Conservation (phyloP, 2,329 filamentous ascomycete genomes). For the Aspergillus fischeri region DNA sequence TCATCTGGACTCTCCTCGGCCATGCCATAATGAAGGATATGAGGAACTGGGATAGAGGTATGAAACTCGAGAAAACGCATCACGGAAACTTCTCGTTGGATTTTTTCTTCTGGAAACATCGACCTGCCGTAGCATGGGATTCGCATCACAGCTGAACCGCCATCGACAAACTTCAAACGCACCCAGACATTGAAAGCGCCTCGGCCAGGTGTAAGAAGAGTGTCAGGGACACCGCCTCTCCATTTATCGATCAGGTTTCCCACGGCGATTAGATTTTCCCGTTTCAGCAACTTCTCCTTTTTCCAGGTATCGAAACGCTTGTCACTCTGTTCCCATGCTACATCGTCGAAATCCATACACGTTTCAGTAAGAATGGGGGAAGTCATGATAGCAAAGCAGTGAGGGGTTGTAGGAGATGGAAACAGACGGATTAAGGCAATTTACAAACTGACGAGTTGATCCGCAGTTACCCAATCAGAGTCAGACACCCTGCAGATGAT, state of each 20-base stretch:
- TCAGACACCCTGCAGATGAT: no score
- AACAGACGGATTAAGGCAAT: no score
- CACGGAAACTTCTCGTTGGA: background rate
- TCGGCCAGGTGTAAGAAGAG: no score
- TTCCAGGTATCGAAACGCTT: background rate
- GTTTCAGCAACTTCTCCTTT: no score
- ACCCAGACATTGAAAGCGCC: constrained; percentile 15
- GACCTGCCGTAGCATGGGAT: constrained; percentile 8
- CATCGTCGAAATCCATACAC: background rate
- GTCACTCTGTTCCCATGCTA: background rate
- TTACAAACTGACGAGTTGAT: no score
- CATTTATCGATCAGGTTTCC: no score
- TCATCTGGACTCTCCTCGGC: background rate
- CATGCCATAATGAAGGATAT: background rate
- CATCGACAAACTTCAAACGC: constrained; percentile 13
- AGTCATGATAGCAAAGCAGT: no score
- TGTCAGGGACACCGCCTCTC: no score
- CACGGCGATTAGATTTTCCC: no score
- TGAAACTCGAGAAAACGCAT: background rate
- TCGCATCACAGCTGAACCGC: constrained; percentile 10
- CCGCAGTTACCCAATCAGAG: no score
- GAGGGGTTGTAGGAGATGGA: no score
- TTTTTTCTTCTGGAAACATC: constrained; percentile 19
- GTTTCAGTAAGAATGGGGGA: no score
- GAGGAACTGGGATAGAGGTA: background rate